Base-by-base conservation (phyloP, 345 rosid species). In the Brassica carinata region DNA sequence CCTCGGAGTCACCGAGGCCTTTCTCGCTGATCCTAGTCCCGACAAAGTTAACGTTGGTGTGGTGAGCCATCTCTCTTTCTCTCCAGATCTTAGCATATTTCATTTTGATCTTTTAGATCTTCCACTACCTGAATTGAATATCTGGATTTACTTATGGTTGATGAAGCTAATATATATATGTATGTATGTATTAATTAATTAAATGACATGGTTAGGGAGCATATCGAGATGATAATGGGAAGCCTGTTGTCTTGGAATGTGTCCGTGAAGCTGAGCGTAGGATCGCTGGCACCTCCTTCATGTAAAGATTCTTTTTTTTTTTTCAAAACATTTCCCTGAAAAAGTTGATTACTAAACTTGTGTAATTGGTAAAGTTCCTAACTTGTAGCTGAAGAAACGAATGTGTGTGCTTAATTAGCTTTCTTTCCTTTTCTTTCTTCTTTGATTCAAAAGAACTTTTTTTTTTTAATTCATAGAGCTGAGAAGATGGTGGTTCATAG, bases 1-100 rank as follows among this genome's bases (percentile, higher is more conserved):
- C 66, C 98, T 95, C 17, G 98, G 99, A 26, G 99, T 95, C 68
- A 92, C 99, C 53, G 99, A 95, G 72, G 99, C 98, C 66, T 95
- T 90, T 83, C 90, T 92, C 67, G 97, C 96, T 17, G 98, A 95
- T 85, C 87, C 90, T 9, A 82, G 79, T 78, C 97, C 96, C 3
- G 87, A 86, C 2, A 95, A 95, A 87, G 96, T 95, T 78, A 95
- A 93, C 63, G 98, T 95, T 64, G 99, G 99, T 85, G 99, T 95
- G 63, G 99, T 95, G 64, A 82, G 97, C 81, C 62, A 33, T 48
- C 7, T 48, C 57, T 23, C 8, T 48, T n/a, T 76, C 38, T 38
- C 62, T 69, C 11, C 38, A 62, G 58, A 31, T 62, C 64, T 75
- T 53, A 18, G 4, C 4, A 1, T 23, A 8, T 1, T 48, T 33